Percentiles rank a stretch among this genome's conserved stretches.
phyloP scores from a whole-genome alignment of 768 basidiomycete genomes.

The Hygrocybe coccinea region DNA sequence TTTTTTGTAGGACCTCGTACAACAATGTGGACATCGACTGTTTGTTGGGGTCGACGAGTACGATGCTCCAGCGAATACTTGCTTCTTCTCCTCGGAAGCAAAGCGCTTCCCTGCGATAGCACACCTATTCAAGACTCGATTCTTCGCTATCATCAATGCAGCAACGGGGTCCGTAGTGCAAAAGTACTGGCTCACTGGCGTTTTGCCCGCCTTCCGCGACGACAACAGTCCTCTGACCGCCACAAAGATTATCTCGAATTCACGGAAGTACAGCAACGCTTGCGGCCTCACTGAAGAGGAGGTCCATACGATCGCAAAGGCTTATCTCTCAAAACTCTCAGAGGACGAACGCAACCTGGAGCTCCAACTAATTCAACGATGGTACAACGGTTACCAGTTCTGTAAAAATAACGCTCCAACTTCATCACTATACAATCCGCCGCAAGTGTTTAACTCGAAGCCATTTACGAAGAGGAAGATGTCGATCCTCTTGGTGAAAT shows the following conservation, averaged over 20 bases:
- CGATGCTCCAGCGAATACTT: slow-evolving; percentile 1
- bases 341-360: not conserved
- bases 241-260: not conserved
- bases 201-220: slow-evolving; percentile 3
- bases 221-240: slow-evolving; percentile 2
- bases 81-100: not conserved
- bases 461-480: not conserved
- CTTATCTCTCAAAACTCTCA: not conserved
- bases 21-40: not conserved
- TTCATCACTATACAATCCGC: slow-evolving; percentile 1
- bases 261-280: not conserved
- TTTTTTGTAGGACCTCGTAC: not conserved
- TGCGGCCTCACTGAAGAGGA: slow-evolving; percentile 1
- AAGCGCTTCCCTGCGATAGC: not conserved
- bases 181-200: slow-evolving; percentile 6
- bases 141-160: slow-evolving; percentile 1
- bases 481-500: not conserved
- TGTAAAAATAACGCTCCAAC: not conserved
- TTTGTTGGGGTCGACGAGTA: slow-evolving; percentile 4
- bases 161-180: not conserved
- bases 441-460: not conserved
- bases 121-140: slow-evolving; percentile 3
- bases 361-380: not conserved
- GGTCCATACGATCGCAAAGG: not conserved
- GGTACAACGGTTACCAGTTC: slow-evolving; percentile 2